phyloP scores from a whole-genome alignment of 2,329 filamentous ascomycete genomes.

The Aureobasidium sp. region DNA sequence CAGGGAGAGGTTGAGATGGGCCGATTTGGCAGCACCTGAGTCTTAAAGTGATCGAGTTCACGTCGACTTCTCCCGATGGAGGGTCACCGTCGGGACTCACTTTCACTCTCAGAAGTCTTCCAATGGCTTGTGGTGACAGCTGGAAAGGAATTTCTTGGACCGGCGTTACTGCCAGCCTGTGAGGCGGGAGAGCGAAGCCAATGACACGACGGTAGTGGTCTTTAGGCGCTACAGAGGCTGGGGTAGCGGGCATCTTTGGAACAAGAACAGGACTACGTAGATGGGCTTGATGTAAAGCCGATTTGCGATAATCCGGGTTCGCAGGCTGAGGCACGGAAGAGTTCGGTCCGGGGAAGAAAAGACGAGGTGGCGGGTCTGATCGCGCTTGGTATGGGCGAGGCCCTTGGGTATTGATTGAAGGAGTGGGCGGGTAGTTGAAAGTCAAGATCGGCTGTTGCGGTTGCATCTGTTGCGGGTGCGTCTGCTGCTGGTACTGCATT shows the following conservation, averaged over 20 bases:
- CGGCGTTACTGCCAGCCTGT: constrained; percentile 18
- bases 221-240: neutral
- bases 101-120: constrained; percentile 26
- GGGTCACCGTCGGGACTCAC: constrained; percentile 25
- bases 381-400: neutral
- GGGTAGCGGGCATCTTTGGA: neutral
- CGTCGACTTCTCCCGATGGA: constrained; percentile 28
- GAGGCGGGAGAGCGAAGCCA: neutral
- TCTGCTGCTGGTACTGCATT: neutral
- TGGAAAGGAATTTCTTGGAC: constrained; percentile 41
- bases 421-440: neutral
- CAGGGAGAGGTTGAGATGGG: constrained; percentile 19
- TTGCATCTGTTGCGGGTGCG: neutral
- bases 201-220: constrained; percentile 1
- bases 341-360: neutral
- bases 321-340: constrained; percentile 25
- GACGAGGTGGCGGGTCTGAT: neutral
- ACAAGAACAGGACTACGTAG: constrained; percentile 45
- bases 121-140: constrained; percentile 31
- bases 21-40: constrained; percentile 55
- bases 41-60: constrained; percentile 55
- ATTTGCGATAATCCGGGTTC: constrained; percentile 36
- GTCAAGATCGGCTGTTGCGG: neutral
- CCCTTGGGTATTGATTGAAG: neutral
- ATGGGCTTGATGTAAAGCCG: constrained; percentile 51